Base-by-base conservation (phyloP, 148 eudicot species). In the Vaccinium vitisidaea region DNA sequence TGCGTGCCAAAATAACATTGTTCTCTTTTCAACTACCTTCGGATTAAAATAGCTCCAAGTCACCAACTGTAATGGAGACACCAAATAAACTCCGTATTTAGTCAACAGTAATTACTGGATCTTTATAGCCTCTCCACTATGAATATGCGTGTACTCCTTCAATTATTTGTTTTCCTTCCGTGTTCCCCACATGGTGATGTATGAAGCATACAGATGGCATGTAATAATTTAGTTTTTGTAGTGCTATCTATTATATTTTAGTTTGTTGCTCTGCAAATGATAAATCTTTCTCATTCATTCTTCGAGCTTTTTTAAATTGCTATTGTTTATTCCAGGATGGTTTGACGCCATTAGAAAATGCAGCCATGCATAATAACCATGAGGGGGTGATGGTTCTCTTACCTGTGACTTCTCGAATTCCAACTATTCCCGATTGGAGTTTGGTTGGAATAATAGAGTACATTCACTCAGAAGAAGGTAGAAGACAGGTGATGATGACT, bases 311-410 rank as follows among this genome's bases (percentile, higher is more conserved):
- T 65, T 25, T 27, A 50, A 55, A 84, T 52, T 56, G 27, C 15
- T 32, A 12, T 48, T 36, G 39, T 56, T 30, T 32, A 8, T 82
- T 79, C n/a, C 86, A 88, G 88, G 3, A 18, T 27, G 84, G 86
- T 14, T 48, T 61, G 79, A 88, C 86, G 48, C 86, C 90, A 32
- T 74, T 88, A 58, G 90, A 88, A 81, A 21, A 21, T 80, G 86
- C 85, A 0, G 86, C 90, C 6, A 6, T 43, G 53, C 27, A 46
- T 1, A 25, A 61, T 65, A 39, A 69, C 16, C 75, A 32, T 80
- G 84, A 81, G 4, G 75, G 11, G 18, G 67, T 83, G n/a, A 80
- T 70, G 86, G 50, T 81, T 63, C 82, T 88, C 27, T 84, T 85
- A 8, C 88, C 88, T 11, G 75, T 55, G 69, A 83, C 90, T 88